These are phyloP conservation scores for Cryptococcus sp. DNA, from an alignment of 1,284 basidiomycete genomes.

Conservation along the genomic window DNA sequence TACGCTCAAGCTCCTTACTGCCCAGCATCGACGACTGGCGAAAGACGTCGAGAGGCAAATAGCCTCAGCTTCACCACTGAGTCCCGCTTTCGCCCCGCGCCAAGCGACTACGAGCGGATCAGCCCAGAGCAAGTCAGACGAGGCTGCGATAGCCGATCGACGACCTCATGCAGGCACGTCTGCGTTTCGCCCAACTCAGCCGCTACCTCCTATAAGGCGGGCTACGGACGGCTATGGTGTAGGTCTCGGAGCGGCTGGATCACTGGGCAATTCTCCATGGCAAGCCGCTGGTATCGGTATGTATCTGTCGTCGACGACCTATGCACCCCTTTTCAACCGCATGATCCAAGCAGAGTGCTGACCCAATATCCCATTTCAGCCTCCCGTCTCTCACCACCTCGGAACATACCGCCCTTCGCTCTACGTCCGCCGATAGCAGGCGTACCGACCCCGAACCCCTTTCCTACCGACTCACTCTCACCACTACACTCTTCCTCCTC, in stretches of 20 bases:
- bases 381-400: constrained; percentile 15
- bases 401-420: constrained; percentile 38
- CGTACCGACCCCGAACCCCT: background rate
- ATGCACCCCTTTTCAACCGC: no score
- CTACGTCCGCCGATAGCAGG: constrained; percentile 25
- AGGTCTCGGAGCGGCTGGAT: constrained; percentile 5
- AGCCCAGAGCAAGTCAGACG: background rate
- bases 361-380: background rate
- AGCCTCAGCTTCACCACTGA: background rate
- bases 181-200: background rate
- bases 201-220: background rate
- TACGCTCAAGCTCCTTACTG: constrained; percentile 43
- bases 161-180: background rate
- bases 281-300: constrained; percentile 13
- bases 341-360: background rate
- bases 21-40: constrained; percentile 48
- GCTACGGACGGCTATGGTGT: background rate
- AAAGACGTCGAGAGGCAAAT: constrained; percentile 47
- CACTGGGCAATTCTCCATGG: constrained; percentile 7
- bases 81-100: no score
- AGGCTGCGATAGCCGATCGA: background rate
- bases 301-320: background rate
- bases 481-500: constrained; percentile 44
- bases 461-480: constrained; percentile 19
- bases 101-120: background rate